Percentiles rank a stretch among this genome's conserved stretches.
Evolutionary conservation across 140 eudicot genomes (phyloP).

Genomic region (Cichorium intybus): DNA sequence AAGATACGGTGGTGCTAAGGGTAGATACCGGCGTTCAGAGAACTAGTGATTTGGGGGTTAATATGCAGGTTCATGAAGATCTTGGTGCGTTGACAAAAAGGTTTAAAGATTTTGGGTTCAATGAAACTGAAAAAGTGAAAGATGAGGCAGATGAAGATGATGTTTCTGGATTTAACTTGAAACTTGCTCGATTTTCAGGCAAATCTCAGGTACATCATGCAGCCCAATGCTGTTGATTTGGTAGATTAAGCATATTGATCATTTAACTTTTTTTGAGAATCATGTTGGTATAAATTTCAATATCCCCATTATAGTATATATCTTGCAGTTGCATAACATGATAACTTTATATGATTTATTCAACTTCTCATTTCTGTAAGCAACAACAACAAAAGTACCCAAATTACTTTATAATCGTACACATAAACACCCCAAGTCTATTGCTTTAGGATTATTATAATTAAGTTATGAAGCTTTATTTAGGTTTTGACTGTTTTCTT

Average conservation of each 20-base stretch:
- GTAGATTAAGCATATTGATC: not conserved
- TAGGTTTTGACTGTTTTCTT: too few relatives aligned
- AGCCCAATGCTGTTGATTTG: not conserved
- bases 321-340: not conserved
- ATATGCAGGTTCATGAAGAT: constrained; percentile 60
- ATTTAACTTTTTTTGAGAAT: not conserved
- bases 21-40: constrained; percentile 25
- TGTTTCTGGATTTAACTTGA: constrained; percentile 42
- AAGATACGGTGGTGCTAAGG: constrained; percentile 30
- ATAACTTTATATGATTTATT: not conserved
- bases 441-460: not conserved
- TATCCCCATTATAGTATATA: not conserved
- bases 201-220: constrained; percentile 53
- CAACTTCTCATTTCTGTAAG: not conserved
- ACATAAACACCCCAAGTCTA: too few relatives aligned
- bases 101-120: constrained; percentile 50
- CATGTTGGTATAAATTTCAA: not conserved
- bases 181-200: constrained; percentile 52
- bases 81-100: constrained; percentile 60
- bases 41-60: constrained; percentile 35
- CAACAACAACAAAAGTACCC: too few relatives aligned
- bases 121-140: constrained; percentile 39
- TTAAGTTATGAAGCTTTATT: too few relatives aligned
- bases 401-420: too few relatives aligned
- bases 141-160: constrained; percentile 50